Percentiles rank a stretch among this genome's conserved stretches.
These are phyloP conservation scores for Trypanosoma platydactyli DNA, from an alignment of 208 protist genomes.

Conservation along the genomic window DNA sequence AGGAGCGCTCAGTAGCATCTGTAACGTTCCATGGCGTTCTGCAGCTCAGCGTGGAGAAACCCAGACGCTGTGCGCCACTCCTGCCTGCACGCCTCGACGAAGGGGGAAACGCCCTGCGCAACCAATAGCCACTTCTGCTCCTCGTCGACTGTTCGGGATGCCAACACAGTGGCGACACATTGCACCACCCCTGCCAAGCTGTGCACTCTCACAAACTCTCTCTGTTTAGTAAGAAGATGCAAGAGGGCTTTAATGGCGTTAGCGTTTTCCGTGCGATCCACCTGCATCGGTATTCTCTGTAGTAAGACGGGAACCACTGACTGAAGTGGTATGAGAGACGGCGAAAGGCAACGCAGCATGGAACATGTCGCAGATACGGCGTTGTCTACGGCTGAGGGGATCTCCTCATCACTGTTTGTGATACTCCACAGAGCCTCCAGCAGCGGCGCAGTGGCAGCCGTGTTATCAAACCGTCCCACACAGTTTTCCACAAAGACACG, in stretches of 20 bases:
- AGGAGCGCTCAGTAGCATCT: slow-evolving; percentile 33
- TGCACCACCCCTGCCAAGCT: slow-evolving; percentile 41
- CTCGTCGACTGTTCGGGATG: slow-evolving; percentile 44
- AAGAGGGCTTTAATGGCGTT: slow-evolving; percentile 59
- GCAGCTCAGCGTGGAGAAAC: slow-evolving; percentile 39
- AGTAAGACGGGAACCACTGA: slow-evolving; percentile 57
- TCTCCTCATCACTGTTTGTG: slow-evolving; percentile 42
- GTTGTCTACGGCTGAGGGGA: slow-evolving; percentile 81
- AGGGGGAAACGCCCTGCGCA: slow-evolving; percentile 31
- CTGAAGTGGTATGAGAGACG: slow-evolving; percentile 25
- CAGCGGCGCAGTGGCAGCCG: slow-evolving; percentile 7
- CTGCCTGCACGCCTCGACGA: slow-evolving; percentile 28
- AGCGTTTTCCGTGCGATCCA: slow-evolving; percentile 76
- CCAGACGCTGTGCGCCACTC: slow-evolving; percentile 38
- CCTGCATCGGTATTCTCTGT: slow-evolving; percentile 63
- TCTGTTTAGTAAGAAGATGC: slow-evolving; percentile 42
- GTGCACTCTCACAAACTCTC: slow-evolving; percentile 25
- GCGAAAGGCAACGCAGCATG: slow-evolving; percentile 59
- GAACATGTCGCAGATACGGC: slow-evolving; percentile 80
- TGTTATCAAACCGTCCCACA: slow-evolving; percentile 25
- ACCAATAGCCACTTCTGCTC: slow-evolving; percentile 54
- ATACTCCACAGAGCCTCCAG: slow-evolving; percentile 28
- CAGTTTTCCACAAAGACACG: slow-evolving; percentile 64
- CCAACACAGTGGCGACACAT: slow-evolving; percentile 46
- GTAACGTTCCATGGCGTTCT: slow-evolving; percentile 33